A percentile compares a stretch with the other conserved stretches of the same genome.
These are phyloP conservation scores for Seiridium cupressi DNA, from an alignment of 2,329 filamentous ascomycete genomes.

Conservation along the genomic window DNA sequence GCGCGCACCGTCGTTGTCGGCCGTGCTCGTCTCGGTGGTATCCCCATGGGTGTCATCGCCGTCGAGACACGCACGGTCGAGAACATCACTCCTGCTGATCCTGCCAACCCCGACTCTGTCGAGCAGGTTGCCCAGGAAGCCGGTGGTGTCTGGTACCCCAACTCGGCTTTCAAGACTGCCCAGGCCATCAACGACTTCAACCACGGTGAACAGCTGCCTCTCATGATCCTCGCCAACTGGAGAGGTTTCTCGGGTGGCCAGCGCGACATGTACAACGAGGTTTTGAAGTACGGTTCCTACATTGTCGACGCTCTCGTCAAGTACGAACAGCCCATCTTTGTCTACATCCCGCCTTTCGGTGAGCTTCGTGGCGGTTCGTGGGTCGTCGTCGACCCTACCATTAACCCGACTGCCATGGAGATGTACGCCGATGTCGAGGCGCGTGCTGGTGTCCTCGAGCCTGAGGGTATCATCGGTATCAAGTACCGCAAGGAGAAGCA, in stretches of 20 bases:
- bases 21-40: slow-evolving; percentile 92
- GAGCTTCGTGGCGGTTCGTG: slow-evolving; percentile 98
- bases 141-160: slow-evolving; percentile 99
- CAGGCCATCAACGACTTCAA: slow-evolving; percentile 99
- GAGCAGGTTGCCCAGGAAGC: slow-evolving; percentile 94
- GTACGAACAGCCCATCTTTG: slow-evolving; percentile 97
- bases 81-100: slow-evolving; percentile 94
- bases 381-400: slow-evolving; percentile 98
- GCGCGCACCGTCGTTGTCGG: slow-evolving; percentile 95
- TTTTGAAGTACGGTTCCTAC: slow-evolving; percentile 98
- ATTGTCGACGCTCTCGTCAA: slow-evolving; percentile 98
- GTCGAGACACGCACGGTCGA: slow-evolving; percentile 95
- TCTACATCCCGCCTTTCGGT: slow-evolving; percentile 96
- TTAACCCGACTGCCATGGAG: slow-evolving; percentile 95
- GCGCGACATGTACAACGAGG: slow-evolving; percentile 99
- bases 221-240: slow-evolving; percentile 99
- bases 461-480: slow-evolving; percentile 97
- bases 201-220: slow-evolving; percentile 92
- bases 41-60: slow-evolving; percentile 96
- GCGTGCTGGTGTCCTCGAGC: slow-evolving; percentile 95
- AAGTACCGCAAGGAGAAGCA: slow-evolving; percentile 98
- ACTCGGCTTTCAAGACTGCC: slow-evolving; percentile 99
- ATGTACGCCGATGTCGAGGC: slow-evolving; percentile 98
- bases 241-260: slow-evolving; percentile 99
- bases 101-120: slow-evolving; percentile 96